Conservation (phyloP, 1,284 basidiomycete genomes). For the Cystobasidium sp. region DNA sequence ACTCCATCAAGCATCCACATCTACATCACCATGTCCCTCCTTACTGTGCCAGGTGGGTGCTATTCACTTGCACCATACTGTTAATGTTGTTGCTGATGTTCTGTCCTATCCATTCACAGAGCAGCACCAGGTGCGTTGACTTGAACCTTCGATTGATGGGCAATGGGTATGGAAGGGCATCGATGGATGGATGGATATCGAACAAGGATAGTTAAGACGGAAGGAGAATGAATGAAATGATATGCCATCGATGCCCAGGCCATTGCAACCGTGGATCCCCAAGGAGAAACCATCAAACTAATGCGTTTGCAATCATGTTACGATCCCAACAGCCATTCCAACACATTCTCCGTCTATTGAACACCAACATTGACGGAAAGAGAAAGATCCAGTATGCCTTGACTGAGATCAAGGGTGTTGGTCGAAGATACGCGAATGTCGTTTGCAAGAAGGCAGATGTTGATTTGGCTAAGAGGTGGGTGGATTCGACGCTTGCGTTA, state of each 20-base stretch:
- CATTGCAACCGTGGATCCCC: too few species aligned
- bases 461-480: slow-evolving; percentile 96
- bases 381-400: slow-evolving; percentile 96
- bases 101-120: slow-evolving; percentile 3
- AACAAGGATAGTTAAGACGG: background rate
- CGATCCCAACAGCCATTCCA: slow-evolving; percentile 64
- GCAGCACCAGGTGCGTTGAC: slow-evolving; percentile 29
- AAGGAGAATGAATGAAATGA: background rate
- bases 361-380: slow-evolving; percentile 99
- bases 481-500: slow-evolving; percentile 45
- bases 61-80: too few species aligned
- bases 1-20: slow-evolving; percentile 13
- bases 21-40: slow-evolving; percentile 31
- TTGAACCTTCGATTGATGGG: background rate
- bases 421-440: slow-evolving; percentile 96
- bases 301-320: too few species aligned
- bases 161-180: background rate
- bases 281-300: too few species aligned
- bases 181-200: background rate
- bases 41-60: slow-evolving; percentile 33
- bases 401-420: slow-evolving; percentile 99
- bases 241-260: background rate
- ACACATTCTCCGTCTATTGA: slow-evolving; percentile 98
- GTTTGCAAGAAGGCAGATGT: slow-evolving; percentile 99
- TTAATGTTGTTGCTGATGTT: background rate